phyloP scores from a whole-genome alignment of 805 yeast species.

The Saccharomycopsis fermentans region DNA sequence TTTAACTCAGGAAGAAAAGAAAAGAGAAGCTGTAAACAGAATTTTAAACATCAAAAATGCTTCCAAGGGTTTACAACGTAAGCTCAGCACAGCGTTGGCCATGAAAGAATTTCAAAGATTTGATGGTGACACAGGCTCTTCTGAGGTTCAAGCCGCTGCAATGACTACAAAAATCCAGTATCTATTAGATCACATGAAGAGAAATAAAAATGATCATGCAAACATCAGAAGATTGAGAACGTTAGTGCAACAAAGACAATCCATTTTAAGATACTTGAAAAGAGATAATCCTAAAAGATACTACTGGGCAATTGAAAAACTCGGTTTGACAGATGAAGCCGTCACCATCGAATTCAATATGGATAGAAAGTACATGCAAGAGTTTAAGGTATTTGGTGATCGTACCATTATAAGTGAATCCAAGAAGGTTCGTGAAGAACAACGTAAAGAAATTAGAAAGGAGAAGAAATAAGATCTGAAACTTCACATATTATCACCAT shows the following conservation, averaged over 20 bases:
- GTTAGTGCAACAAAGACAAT: constrained; percentile 84
- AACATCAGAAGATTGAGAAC: constrained; percentile 66
- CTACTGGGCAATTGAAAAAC: constrained; percentile 74
- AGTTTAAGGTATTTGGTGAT: constrained; percentile 70
- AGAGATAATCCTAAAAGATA: constrained; percentile 71
- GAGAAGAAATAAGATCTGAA: constrained; percentile 26
- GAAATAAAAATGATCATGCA: constrained; percentile 59
- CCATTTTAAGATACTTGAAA: constrained; percentile 71
- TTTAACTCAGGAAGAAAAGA: constrained; percentile 38
- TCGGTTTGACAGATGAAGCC: constrained; percentile 77
- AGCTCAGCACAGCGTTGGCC: constrained; percentile 54
- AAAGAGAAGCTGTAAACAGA: constrained; percentile 59
- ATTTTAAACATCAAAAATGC: constrained; percentile 70
- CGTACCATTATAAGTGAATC: constrained; percentile 50
- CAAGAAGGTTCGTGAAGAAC: constrained; percentile 36
- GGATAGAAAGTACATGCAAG: constrained; percentile 70
- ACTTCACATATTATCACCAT: not conserved
- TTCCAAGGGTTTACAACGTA: constrained; percentile 43
- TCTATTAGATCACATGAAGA: constrained; percentile 61
- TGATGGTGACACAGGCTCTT: constrained; percentile 88
- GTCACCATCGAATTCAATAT: constrained; percentile 72
- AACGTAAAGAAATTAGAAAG: constrained; percentile 37
- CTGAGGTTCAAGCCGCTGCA: constrained; percentile 93
- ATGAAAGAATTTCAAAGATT: constrained; percentile 68
- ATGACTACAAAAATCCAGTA: constrained; percentile 72